A percentile compares a stretch with the other conserved stretches of the same genome.
phyloP scores from a whole-genome alignment of 1,284 basidiomycete species.

The Ceratobasidium sp. region DNA sequence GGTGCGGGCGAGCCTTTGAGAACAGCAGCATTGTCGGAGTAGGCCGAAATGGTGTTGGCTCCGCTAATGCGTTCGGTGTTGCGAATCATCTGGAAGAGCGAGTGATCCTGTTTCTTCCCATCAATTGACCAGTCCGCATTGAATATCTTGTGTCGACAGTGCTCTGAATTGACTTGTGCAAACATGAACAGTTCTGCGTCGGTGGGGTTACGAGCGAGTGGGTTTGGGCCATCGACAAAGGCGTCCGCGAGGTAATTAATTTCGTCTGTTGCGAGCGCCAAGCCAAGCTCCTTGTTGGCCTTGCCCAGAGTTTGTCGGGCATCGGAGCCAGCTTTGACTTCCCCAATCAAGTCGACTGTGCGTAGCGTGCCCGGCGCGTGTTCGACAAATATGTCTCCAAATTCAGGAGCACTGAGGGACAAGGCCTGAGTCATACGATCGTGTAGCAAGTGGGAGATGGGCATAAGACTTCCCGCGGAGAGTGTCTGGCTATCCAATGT shows the following conservation, averaged over 20 bases:
- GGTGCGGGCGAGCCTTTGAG: constrained; percentile 84
- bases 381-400: constrained; percentile 78
- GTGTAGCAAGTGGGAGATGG: constrained; percentile 79
- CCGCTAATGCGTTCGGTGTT: constrained; percentile 90
- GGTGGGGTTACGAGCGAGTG: constrained; percentile 85
- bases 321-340: constrained; percentile 60
- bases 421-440: constrained; percentile 97
- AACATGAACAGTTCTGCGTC: constrained; percentile 99
- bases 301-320: constrained; percentile 73
- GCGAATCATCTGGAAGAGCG: constrained; percentile 97
- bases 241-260: constrained; percentile 94
- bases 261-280: constrained; percentile 92
- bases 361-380: constrained; percentile 77
- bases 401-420: constrained; percentile 69
- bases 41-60: constrained; percentile 91
- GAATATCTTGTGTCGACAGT: constrained; percentile 99
- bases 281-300: constrained; percentile 89
- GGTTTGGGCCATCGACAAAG: constrained; percentile 77
- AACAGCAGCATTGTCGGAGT: constrained; percentile 98
- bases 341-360: constrained; percentile 68
- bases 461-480: constrained; percentile 60
- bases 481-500: constrained; percentile 62
- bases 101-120: constrained; percentile 72
- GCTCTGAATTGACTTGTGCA: constrained; percentile 99
- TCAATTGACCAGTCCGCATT: constrained; percentile 97